Conservation (phyloP, 1,284 basidiomycete genomes). For the Mrakiaceae sp. region DNA sequence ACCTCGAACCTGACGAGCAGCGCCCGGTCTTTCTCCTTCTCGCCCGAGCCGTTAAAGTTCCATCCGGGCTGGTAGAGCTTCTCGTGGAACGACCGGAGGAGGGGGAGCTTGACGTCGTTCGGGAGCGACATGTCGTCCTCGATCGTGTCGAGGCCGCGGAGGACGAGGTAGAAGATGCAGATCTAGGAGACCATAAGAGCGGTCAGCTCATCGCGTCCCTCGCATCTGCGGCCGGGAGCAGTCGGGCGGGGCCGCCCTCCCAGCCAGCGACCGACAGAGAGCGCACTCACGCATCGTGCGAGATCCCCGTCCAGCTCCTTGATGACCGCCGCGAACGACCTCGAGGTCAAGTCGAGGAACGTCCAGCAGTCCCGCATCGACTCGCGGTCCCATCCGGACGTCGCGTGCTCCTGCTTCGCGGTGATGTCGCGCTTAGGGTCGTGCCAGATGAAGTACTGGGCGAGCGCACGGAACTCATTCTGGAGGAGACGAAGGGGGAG, state of each 20-base stretch:
- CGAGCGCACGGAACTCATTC: conserved; percentile 64
- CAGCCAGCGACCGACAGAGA: neutral
- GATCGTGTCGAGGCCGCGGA: conserved; percentile 87
- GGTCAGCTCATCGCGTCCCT: neutral
- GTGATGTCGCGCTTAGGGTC: conserved; percentile 70
- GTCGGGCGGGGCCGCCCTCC: neutral
- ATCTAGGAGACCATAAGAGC: conserved; percentile 44
- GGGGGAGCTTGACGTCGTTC: conserved; percentile 71
- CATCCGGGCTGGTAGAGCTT: conserved; percentile 75
- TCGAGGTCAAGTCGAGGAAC: conserved; percentile 76
- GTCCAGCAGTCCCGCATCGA: conserved; percentile 86
- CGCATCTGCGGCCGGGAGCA: neutral
- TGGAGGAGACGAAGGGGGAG: conserved; percentile 40
- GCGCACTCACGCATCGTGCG: conserved; percentile 64
- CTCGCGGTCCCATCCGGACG: conserved; percentile 69
- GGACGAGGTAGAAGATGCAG: conserved; percentile 88
- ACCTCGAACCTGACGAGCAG: conserved; percentile 77
- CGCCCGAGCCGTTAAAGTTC: conserved; percentile 73
- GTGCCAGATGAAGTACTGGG: conserved; percentile 69
- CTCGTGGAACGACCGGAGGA: conserved; percentile 74
- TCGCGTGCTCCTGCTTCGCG: conserved; percentile 51
- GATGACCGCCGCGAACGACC: conserved; percentile 87
- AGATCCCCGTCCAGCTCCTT: conserved; percentile 95
- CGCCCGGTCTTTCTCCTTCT: conserved; percentile 80
- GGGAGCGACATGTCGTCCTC: conserved; percentile 98